Evolutionary conservation across 441 rosid species (phyloP).

Genomic region (Populus hybrid): DNA sequence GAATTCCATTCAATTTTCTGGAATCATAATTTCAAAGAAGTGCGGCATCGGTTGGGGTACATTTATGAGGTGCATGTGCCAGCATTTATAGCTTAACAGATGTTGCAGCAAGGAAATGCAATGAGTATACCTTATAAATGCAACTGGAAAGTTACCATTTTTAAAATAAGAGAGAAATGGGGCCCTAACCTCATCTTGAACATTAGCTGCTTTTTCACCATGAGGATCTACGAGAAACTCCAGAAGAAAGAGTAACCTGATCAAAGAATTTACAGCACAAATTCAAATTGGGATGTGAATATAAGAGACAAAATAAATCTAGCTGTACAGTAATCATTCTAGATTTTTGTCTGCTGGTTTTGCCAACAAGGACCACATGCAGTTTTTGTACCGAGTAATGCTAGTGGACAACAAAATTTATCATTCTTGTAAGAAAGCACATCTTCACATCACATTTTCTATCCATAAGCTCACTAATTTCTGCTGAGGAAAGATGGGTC

Average conservation of each 20-base stretch:
- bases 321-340: slow-evolving; percentile 14
- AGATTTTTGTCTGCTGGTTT: slow-evolving; percentile 25
- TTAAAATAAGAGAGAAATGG: slow-evolving; percentile 14
- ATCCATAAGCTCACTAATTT: neutral
- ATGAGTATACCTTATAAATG: slow-evolving; percentile 8
- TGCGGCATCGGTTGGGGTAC: slow-evolving; percentile 11
- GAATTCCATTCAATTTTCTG: slow-evolving; percentile 23
- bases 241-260: slow-evolving; percentile 10
- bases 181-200: slow-evolving; percentile 19
- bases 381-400: neutral
- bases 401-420: slow-evolving; percentile 10
- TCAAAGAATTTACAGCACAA: slow-evolving; percentile 16
- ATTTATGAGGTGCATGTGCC: slow-evolving; percentile 53
- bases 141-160: slow-evolving; percentile 12
- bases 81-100: slow-evolving; percentile 31
- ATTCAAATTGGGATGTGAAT: slow-evolving; percentile 4
- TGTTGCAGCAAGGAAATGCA: slow-evolving; percentile 22
- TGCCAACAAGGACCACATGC: slow-evolving; percentile 38
- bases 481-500: neutral
- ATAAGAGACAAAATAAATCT: slow-evolving; percentile 19
- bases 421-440: slow-evolving; percentile 9
- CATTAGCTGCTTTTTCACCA: slow-evolving; percentile 13
- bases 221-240: slow-evolving; percentile 4
- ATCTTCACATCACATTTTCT: slow-evolving; percentile 3
- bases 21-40: slow-evolving; percentile 15